Conservation (phyloP, 768 basidiomycete genomes). For the Pisolithus marmoratus region DNA sequence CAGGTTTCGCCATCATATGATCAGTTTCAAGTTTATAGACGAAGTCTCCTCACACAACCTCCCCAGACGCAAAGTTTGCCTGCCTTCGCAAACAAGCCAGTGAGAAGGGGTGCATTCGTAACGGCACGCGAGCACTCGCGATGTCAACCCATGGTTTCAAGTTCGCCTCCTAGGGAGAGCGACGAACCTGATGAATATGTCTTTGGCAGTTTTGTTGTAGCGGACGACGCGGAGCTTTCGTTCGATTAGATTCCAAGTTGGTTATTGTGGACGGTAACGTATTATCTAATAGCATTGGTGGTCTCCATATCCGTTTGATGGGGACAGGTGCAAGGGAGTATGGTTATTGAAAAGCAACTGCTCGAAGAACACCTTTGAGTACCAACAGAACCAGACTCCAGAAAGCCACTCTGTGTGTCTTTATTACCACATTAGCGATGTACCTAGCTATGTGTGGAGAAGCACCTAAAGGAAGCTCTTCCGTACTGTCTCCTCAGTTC, state of each 20-base stretch:
- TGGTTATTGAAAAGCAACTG: no score
- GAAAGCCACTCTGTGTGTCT: no score
- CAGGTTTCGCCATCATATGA: constrained; percentile 70
- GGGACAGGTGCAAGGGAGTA: no score
- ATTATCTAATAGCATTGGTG: no score
- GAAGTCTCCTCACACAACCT: constrained; percentile 68
- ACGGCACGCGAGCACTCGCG: constrained; percentile 28
- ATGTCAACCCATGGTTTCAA: constrained; percentile 37
- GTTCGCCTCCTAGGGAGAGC: constrained; percentile 54
- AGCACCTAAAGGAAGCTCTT: no score
- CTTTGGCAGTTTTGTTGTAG: constrained; percentile 75
- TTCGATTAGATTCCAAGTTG: constrained; percentile 24
- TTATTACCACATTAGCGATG: no score
- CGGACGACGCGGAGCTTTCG: constrained; percentile 66
- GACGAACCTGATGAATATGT: constrained; percentile 59
- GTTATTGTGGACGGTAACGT: not conserved
- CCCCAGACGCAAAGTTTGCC: constrained; percentile 39
- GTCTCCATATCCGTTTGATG: no score
- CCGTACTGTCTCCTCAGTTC: no score
- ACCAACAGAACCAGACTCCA: constrained; percentile 43
- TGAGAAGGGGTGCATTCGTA: constrained; percentile 38
- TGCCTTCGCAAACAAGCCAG: constrained; percentile 47
- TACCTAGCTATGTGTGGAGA: no score
- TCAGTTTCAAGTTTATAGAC: constrained; percentile 63
- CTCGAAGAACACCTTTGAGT: constrained; percentile 16